Evolutionary conservation across 1,139 yeast genomes (phyloP).

Genomic region (Candida labiduridarum): DNA sequence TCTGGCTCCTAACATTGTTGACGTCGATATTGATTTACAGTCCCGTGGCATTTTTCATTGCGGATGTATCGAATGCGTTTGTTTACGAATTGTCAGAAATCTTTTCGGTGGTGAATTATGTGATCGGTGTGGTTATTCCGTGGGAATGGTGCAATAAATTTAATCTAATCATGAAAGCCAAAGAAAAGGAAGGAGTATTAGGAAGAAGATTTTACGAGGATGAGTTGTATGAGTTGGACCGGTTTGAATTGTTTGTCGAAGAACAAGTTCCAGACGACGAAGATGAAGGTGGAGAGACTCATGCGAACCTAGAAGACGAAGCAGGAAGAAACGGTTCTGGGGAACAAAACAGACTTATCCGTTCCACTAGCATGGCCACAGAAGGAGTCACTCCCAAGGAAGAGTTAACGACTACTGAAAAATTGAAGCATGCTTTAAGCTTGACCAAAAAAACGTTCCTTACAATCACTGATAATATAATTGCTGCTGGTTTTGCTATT

Average conservation of each 20-base stretch:
- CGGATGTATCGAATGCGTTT: conserved; percentile 76
- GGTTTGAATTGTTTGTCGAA: conserved; percentile 45
- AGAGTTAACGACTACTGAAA: conserved; percentile 8
- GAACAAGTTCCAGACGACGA: conserved; percentile 27
- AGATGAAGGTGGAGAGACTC: conserved; percentile 11
- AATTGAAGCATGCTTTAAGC: conserved; percentile 20
- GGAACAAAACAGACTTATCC: conserved; percentile 2
- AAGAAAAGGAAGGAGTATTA: conserved; percentile 75
- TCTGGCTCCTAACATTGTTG: conserved; percentile 57
- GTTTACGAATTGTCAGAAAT: conserved; percentile 72
- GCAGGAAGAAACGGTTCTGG: background rate
- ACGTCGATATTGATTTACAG: conserved; percentile 62
- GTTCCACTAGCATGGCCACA: background rate
- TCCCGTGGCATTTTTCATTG: conserved; percentile 74
- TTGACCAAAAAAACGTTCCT: conserved; percentile 41
- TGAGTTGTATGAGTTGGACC: conserved; percentile 50
- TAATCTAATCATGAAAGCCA: conserved; percentile 58
- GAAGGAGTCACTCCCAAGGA: background rate
- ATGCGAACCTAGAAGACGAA: conserved; percentile 1
- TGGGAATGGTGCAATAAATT: conserved; percentile 90
- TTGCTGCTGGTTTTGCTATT: conserved; percentile 63
- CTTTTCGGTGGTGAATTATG: conserved; percentile 70
- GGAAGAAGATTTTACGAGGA: conserved; percentile 82
- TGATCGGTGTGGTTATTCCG: conserved; percentile 73
- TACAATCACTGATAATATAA: conserved; percentile 54